phyloP scores from a whole-genome alignment of 108 stramenopile genomes.

The Cyclostephanos invisitatus region DNA sequence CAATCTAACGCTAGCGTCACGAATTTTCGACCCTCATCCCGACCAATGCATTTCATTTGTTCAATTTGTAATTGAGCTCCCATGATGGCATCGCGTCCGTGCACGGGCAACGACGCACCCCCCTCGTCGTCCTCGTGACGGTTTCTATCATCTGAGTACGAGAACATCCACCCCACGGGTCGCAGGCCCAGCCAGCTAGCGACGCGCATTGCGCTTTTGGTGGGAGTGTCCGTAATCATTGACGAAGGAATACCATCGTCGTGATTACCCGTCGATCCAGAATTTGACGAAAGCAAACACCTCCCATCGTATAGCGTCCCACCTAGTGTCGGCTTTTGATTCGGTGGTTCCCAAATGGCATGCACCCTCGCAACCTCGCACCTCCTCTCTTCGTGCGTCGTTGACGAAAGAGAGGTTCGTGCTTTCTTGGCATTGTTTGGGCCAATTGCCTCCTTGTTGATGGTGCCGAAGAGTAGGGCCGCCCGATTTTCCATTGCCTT shows the following conservation, averaged over 20 bases:
- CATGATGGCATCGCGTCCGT: conserved; percentile 56
- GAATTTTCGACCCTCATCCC: conserved; percentile 64
- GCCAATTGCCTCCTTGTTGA: conserved; percentile 70
- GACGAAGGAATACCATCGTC: neutral
- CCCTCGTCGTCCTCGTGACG: conserved; percentile 48
- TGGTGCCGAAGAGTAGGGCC: conserved; percentile 77
- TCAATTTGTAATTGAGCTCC: conserved; percentile 69
- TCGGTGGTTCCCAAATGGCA: conserved; percentile 75
- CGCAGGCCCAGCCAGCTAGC: conserved; percentile 64
- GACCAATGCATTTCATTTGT: conserved; percentile 59
- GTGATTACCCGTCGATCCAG: neutral
- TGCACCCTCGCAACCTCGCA: conserved; percentile 87
- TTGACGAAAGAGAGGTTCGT: conserved; percentile 72
- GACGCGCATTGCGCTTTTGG: conserved; percentile 53
- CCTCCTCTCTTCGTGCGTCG: conserved; percentile 59
- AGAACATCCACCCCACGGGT: conserved; percentile 88
- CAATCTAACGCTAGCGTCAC: conserved; percentile 81
- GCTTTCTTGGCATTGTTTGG: conserved; percentile 46
- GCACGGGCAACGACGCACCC: conserved; percentile 68
- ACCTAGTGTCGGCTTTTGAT: conserved; percentile 41
- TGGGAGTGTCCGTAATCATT: conserved; percentile 23
- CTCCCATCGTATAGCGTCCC: conserved; percentile 38
- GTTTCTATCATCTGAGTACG: conserved; percentile 57
- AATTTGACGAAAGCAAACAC: conserved; percentile 27
- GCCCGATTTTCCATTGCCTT: conserved; percentile 51